phyloP scores from a whole-genome alignment of 177 flowering plant genomes.

The Vitis hybrid region DNA sequence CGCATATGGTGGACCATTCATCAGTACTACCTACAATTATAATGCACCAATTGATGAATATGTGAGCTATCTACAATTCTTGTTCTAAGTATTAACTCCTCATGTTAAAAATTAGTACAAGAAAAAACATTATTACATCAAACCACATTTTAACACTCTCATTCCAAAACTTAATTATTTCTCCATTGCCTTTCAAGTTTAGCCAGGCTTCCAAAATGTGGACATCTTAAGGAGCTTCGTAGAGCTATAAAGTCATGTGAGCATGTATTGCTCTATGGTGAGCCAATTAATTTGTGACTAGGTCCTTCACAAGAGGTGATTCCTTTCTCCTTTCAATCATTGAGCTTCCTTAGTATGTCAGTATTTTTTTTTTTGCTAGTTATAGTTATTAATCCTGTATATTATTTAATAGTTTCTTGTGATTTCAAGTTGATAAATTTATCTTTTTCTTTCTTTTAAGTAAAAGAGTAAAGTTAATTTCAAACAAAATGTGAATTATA shows the following conservation, averaged over 20 bases:
- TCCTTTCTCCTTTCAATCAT: slow-evolving; percentile 1
- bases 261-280: slow-evolving; percentile 57
- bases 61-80: slow-evolving; percentile 38
- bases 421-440: too few relatives aligned
- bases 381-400: background rate
- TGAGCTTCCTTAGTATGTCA: background rate
- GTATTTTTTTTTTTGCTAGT: background rate
- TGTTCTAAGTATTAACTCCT: background rate
- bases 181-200: slow-evolving; percentile 49
- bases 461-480: too few relatives aligned
- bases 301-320: slow-evolving; percentile 86
- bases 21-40: slow-evolving; percentile 96
- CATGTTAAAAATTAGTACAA: background rate
- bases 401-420: background rate
- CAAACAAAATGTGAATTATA: too few relatives aligned
- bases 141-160: background rate
- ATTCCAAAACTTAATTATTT: background rate
- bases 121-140: background rate
- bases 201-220: slow-evolving; percentile 94
- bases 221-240: slow-evolving; percentile 91
- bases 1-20: slow-evolving; percentile 95
- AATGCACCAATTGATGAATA: slow-evolving; percentile 99
- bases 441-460: too few relatives aligned
- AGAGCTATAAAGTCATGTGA: slow-evolving; percentile 77
- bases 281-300: slow-evolving; percentile 43